Base-by-base conservation (phyloP, 306 rosid species). In the Acacia crassicarpa region DNA sequence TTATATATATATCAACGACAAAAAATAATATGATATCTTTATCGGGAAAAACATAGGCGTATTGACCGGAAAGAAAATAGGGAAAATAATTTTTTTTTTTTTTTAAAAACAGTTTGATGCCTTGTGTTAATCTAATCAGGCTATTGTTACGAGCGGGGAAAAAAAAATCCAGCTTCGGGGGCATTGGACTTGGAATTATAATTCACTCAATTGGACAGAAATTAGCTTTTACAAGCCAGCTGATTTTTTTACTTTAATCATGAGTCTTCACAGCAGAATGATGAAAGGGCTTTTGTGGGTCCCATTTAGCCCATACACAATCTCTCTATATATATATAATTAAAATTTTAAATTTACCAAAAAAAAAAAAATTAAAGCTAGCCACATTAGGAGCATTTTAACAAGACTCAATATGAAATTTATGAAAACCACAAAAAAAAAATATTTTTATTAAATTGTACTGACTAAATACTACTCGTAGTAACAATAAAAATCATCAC, bases 221-320 rank as follows among this genome's bases (percentile, higher is more conserved):
- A 89, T 76, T 89, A 89, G 91, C 93, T 91, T 92, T 92, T 86
- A 41, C 81, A 75, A 74, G 82, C 74, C 82, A 80, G 86, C 90
- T 76, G 86, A 87, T 81, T 67, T 75, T 84, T 90, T 94, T 97
- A 92, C 94, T 89, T 93, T 90, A 69, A 80, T 53, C 61, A 6
- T 53, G 23, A 20, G 23, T 72, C 27, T 19, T 71, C 75, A 82
- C 88, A 59, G 45, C 83, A 72, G 80, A 61, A 83, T 73, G 51
- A 80, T 53, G 20, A 19, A 16, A 53, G 23, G 83, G 83, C 81
- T 70, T 38, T 13, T 6, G 74, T 78, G 84, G 89, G 87, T 51
- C 90, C 92, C 92, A 76, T 38, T 59, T 80, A 58, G 23, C 61
- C 67, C 85, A 72, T 67, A 35, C 71, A 58, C 72, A 71, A 56